Evolutionary conservation across 805 yeast genomes (phyloP).

Genomic region (Pichia thaimueangensis): DNA sequence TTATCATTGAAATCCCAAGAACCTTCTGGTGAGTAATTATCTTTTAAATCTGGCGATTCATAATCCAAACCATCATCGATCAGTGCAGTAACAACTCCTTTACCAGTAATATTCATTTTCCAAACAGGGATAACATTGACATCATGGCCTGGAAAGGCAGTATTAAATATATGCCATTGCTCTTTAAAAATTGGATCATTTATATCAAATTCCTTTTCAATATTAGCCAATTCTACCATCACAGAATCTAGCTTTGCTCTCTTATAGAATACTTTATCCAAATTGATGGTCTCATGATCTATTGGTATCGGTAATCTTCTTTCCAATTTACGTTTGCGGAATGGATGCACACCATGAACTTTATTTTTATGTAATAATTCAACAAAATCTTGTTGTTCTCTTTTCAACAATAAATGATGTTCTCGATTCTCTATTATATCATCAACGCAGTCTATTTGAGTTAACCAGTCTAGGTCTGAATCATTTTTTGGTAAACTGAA

Average conservation of each 20-base stretch:
- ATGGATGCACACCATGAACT: slow-evolving; percentile 45
- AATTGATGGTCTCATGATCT: too few species aligned
- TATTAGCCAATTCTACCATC: slow-evolving; percentile 38
- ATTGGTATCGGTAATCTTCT: slow-evolving; percentile 53
- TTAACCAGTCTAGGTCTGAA: slow-evolving; percentile 28
- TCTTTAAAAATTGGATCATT: slow-evolving; percentile 73
- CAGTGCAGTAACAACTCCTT: slow-evolving; percentile 76
- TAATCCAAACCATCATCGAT: slow-evolving; percentile 93
- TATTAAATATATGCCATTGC: slow-evolving; percentile 92
- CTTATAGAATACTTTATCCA: not conserved
- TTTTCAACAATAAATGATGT: not conserved
- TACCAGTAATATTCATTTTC: slow-evolving; percentile 75
- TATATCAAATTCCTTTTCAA: slow-evolving; percentile 50
- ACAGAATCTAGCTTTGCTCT: slow-evolving; percentile 44
- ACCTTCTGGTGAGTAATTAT: slow-evolving; percentile 67
- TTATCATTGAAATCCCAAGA: slow-evolving; percentile 92
- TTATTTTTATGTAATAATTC: slow-evolving; percentile 27
- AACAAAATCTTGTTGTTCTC: slow-evolving; percentile 20
- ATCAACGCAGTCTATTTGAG: slow-evolving; percentile 28
- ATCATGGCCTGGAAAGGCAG: slow-evolving; percentile 69
- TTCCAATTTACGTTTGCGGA: slow-evolving; percentile 46
- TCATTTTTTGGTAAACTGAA: slow-evolving; percentile 48
- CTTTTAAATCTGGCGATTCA: slow-evolving; percentile 64
- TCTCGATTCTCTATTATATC: slow-evolving; percentile 15
- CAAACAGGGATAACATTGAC: slow-evolving; percentile 83